Evolutionary conservation across 768 basidiomycete genomes (phyloP).

Genomic region (Leccinum pellstonianum): DNA sequence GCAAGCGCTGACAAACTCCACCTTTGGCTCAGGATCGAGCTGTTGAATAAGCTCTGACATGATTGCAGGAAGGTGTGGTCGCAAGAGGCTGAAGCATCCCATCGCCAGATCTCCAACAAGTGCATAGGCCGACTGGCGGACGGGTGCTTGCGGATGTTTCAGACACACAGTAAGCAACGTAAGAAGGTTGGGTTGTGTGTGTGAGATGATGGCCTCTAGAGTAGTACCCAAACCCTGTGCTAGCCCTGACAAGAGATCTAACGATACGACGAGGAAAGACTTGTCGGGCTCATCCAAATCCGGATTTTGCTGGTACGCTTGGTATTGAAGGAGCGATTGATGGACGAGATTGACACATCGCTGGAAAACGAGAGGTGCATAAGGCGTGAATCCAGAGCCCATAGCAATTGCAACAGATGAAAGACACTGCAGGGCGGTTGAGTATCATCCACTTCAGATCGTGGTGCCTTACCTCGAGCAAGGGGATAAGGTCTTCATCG

Average conservation of each 20-base stretch:
- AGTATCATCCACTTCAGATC: conserved; percentile 1
- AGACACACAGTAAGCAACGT: conserved; percentile 83
- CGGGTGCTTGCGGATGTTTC: conserved; percentile 93
- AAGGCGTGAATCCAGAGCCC: conserved; percentile 82
- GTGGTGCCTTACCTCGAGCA: conserved; percentile 75
- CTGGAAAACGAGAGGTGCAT: conserved; percentile 89
- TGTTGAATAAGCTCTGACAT: conserved; percentile 89
- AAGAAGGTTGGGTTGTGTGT: conserved; percentile 74
- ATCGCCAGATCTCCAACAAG: conserved; percentile 97
- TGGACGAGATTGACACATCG: conserved; percentile 88
- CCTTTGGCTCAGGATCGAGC: conserved; percentile 89
- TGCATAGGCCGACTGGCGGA: conserved; percentile 97
- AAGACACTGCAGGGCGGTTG: conserved; percentile 65
- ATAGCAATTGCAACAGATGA: conserved; percentile 98
- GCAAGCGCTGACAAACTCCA: conserved; percentile 93
- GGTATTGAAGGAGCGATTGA: conserved; percentile 77
- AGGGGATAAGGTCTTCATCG: conserved; percentile 89
- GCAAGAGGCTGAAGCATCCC: conserved; percentile 85
- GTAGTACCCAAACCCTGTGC: conserved; percentile 88
- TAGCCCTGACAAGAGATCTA: conserved; percentile 94
- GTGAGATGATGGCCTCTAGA: conserved; percentile 70
- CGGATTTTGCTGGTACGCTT: conserved; percentile 83
- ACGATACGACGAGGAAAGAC: conserved; percentile 94
- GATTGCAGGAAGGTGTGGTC: conserved; percentile 82
- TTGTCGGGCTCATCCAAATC: conserved; percentile 95